Evolutionary conservation across 257 asterid genomes (phyloP).

Genomic region (Orobanche coerulescens): DNA sequence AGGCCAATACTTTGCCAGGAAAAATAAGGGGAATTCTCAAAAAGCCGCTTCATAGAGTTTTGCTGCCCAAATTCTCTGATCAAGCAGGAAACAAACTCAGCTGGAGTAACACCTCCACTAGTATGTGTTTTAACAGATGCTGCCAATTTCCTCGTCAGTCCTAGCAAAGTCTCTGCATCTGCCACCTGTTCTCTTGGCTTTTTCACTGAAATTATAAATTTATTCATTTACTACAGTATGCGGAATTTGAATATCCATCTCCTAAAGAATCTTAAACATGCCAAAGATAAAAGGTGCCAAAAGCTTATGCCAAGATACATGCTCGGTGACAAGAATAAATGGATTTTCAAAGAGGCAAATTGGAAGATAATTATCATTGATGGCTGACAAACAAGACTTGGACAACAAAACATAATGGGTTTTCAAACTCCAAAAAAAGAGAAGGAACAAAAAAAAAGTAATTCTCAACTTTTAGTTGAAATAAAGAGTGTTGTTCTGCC

Average conservation of each 20-base stretch:
- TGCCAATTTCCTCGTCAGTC: slow-evolving; percentile 33
- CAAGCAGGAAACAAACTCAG: slow-evolving; percentile 39
- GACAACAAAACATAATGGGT: too few relatives aligned
- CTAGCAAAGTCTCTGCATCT: slow-evolving; percentile 53
- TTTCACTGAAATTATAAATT: slow-evolving; percentile 27
- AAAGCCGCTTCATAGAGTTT: background rate
- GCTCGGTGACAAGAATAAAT: too few relatives aligned
- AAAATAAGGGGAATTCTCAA: slow-evolving; percentile 1
- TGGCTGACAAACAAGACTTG: too few relatives aligned
- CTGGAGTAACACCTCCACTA: slow-evolving; percentile 31
- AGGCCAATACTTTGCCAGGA: slow-evolving; percentile 35
- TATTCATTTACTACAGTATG: background rate
- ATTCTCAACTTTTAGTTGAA: too few relatives aligned
- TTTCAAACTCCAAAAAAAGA: too few relatives aligned
- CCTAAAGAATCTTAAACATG: background rate
- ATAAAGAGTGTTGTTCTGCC: too few relatives aligned
- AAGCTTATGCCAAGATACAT: background rate
- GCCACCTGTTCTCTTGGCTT: slow-evolving; percentile 60
- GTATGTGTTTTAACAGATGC: slow-evolving; percentile 33
- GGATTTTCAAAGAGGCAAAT: too few relatives aligned
- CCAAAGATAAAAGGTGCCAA: background rate
- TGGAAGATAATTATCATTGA: too few relatives aligned
- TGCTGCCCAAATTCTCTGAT: slow-evolving; percentile 25
- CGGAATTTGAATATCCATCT: background rate
- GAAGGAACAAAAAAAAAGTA: too few relatives aligned